Evolutionary conservation across 1,284 basidiomycete genomes (phyloP), one percentile per base, ranked within the genome.

Genomic region (Schizophyllum amplum): DNA sequence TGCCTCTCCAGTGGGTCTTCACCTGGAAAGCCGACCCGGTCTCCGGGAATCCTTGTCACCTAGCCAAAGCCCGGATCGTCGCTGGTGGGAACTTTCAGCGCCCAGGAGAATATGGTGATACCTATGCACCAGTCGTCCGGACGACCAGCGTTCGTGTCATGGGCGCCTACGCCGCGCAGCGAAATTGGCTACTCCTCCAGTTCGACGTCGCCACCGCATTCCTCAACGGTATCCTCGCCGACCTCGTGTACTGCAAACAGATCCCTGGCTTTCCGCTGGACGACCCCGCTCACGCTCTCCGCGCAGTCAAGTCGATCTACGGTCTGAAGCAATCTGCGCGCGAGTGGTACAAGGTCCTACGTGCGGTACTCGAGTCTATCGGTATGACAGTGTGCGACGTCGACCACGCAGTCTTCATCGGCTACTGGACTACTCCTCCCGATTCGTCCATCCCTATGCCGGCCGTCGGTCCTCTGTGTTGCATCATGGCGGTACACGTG

Each of bases 51-150:
- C 27, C 27, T 33, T 33, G 27, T 13, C 56, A 51, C 22, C 52
- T 54, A 25, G 54, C 49, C 17, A 58, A 58, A 25, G 57, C 57
- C 21, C 49, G 57, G 13, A 46, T 58, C 27, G 54, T 53, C 26
- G 48, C 50, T 24, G 17, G 50, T 22, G 58, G 58, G n/a, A 54
- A 54, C 50, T 26, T 21, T 17, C 51, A 53, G 17, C 54, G 56
- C 20, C 58, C 58, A 1, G 58, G 58, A 5, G 59, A 58, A 42
- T 60, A 51, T 22, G 24, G 55, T 26, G 42, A 24, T 4, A 55
- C 57, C n/a, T 58, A 51, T 55, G 57, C 57, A 46, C 57, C 57
- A 33, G 57, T 58, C 54, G 57, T 55, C 4, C 54, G 51, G 26
- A 47, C 54, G 17, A 49, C 54, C n/a, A 26, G 47, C 4, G 42